Conservation (phyloP, 495 filamentous ascomycete genomes). For the Astrothelium macrocarpum region DNA sequence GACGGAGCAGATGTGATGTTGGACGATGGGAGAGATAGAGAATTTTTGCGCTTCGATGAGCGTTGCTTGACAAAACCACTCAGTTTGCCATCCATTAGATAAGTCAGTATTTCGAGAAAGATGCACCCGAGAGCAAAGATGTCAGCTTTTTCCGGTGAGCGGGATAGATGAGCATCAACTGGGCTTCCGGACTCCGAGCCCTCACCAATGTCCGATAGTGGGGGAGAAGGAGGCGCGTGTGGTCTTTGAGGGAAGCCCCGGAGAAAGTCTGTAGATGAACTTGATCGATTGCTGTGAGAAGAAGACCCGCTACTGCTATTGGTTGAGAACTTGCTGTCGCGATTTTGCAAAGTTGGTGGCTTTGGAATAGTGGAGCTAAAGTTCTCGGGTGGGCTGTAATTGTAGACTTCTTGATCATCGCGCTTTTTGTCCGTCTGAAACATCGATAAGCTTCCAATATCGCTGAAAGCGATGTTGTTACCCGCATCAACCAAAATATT, state of each 20-base stretch:
- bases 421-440: constrained; percentile 41
- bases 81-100: constrained; percentile 62
- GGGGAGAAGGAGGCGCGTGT: not conserved
- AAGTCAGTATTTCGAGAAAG: constrained; percentile 58
- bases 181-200: not conserved
- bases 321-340: not conserved
- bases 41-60: constrained; percentile 50
- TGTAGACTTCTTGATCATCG: constrained; percentile 71
- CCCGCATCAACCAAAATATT: constrained; percentile 65
- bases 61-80: constrained; percentile 66
- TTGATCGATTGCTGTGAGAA: not conserved
- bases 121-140: constrained; percentile 70
- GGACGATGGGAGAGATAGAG: constrained; percentile 30
- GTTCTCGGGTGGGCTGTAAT: constrained; percentile 76
- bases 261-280: not conserved
- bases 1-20: constrained; percentile 7
- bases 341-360: not conserved
- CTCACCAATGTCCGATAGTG: constrained; percentile 2
- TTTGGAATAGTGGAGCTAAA: not conserved
- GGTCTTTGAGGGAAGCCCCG: not conserved
- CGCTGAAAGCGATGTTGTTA: constrained; percentile 63
- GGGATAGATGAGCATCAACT: not conserved
- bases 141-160: constrained; percentile 42
- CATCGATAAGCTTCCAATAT: constrained; percentile 56
- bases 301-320: not conserved